These are phyloP conservation scores for Lenwebbia sp. DNA, from an alignment of 345 rosid genomes.

Conservation along the genomic window DNA sequence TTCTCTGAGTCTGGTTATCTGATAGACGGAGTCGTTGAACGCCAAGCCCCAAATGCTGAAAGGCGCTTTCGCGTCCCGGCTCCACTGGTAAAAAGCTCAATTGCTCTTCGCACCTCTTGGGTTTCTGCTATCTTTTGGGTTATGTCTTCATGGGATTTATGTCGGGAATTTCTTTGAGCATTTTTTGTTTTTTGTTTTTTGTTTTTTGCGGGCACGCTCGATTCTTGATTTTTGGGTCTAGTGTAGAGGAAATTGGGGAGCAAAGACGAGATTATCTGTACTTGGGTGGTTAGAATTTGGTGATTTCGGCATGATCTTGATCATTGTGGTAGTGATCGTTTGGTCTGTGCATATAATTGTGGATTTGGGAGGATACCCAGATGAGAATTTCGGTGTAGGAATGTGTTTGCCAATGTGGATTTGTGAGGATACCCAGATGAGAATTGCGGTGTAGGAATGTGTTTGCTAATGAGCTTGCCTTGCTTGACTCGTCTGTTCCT, in stretches of 20 bases:
- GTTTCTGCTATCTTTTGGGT: not conserved
- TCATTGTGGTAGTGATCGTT: not conserved
- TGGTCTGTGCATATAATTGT: not conserved
- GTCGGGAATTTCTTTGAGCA: not conserved
- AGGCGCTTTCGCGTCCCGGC: conserved; percentile 65
- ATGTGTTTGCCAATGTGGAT: not conserved
- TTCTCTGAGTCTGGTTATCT: not conserved
- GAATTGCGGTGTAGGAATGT: not conserved
- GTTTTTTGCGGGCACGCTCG: not conserved
- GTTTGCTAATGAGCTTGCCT: too few species aligned
- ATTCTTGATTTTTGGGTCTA: not conserved
- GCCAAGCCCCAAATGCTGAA: conserved; percentile 35
- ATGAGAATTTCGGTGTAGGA: not conserved
- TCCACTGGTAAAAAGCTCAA: conserved; percentile 44
- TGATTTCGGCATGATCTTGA: not conserved
- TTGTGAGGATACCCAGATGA: too few species aligned
- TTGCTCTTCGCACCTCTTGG: not conserved
- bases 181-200: not conserved
- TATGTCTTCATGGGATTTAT: not conserved
- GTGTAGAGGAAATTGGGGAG: not conserved
- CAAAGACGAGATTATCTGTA: not conserved
- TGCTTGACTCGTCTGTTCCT: not conserved
- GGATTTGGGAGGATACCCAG: not conserved
- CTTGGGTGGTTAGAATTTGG: not conserved
- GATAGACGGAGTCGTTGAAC: conserved; percentile 44